Evolutionary conservation across 2,329 filamentous ascomycete genomes (phyloP).

Genomic region (Hypomyces rosellus): DNA sequence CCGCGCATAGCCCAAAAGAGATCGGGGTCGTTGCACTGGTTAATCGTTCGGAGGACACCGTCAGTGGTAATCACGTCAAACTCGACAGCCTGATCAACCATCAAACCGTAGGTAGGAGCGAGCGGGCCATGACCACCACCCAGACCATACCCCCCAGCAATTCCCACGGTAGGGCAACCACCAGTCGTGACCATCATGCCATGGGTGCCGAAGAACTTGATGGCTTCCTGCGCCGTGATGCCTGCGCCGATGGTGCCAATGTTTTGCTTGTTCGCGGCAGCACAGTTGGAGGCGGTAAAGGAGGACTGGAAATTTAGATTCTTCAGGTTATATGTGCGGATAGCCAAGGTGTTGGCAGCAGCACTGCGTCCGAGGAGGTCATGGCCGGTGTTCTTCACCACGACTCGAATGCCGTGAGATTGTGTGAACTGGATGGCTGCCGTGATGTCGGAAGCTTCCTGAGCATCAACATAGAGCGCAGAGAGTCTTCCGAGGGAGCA

Average conservation of each 20-base stretch:
- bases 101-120: constrained; percentile 49
- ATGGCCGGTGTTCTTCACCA: constrained; percentile 29
- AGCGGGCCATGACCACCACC: constrained; percentile 54
- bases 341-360: constrained; percentile 29
- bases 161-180: constrained; percentile 48
- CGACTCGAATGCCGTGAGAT: constrained; percentile 30
- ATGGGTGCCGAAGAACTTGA: constrained; percentile 36
- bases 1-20: constrained; percentile 55
- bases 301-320: constrained; percentile 28
- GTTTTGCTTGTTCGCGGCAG: not conserved
- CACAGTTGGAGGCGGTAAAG: constrained; percentile 23
- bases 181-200: constrained; percentile 47
- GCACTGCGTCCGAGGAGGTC: constrained; percentile 29
- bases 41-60: constrained; percentile 39
- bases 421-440: constrained; percentile 31
- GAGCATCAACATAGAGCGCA: not conserved
- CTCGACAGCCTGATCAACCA: constrained; percentile 52
- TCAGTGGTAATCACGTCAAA: constrained; percentile 44
- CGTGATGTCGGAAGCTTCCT: not conserved
- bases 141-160: constrained; percentile 55
- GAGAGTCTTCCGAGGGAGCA: constrained; percentile 5
- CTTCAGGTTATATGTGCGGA: constrained; percentile 35
- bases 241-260: constrained; percentile 37
- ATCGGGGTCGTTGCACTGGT: constrained; percentile 38
- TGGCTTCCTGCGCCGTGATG: constrained; percentile 41